These are phyloP conservation scores for Gossypium herbaceum DNA, from an alignment of 345 rosid genomes.

Conservation along the genomic window DNA sequence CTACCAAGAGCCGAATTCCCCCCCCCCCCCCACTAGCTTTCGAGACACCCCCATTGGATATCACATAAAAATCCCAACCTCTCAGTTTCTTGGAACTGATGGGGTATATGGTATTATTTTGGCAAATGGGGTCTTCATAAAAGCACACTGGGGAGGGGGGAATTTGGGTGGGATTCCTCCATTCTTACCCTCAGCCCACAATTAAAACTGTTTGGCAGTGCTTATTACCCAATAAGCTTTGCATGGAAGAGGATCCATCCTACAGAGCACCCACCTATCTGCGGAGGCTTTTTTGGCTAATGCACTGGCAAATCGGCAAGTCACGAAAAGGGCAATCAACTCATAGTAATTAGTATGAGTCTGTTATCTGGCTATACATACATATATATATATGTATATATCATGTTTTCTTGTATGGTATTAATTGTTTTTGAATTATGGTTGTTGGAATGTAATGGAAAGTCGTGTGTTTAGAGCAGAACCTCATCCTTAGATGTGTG, in stretches of 20 bases:
- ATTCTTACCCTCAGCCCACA: conserved; percentile 19
- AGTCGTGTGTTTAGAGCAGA: conserved; percentile 7
- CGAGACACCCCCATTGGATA: conserved; percentile 15
- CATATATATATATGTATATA: conserved; percentile 6
- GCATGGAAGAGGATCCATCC: conserved; percentile 1
- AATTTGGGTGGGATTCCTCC: conserved; percentile 19
- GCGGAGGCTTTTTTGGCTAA: conserved; percentile 27
- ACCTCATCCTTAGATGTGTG: neutral
- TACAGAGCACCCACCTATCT: neutral
- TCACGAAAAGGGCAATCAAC: conserved; percentile 59
- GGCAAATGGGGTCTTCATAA: conserved; percentile 34
- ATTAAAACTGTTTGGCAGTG: conserved; percentile 40
- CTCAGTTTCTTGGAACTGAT: conserved; percentile 34
- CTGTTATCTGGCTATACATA: conserved; percentile 26
- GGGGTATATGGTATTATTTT: conserved; percentile 26
- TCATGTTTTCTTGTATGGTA: neutral
- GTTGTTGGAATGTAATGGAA: conserved; percentile 18
- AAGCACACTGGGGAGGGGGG: conserved; percentile 22
- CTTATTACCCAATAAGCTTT: conserved; percentile 17
- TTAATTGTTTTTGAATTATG: neutral
- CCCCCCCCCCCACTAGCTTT: conserved; percentile 34
- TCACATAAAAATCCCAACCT: neutral
- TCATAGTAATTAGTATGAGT: conserved; percentile 25
- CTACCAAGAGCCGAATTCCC: conserved; percentile 15
- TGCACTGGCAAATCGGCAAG: conserved; percentile 63